Evolutionary conservation across 2,329 filamentous ascomycete genomes (phyloP).

Genomic region (Pestalotiopsis sp.): DNA sequence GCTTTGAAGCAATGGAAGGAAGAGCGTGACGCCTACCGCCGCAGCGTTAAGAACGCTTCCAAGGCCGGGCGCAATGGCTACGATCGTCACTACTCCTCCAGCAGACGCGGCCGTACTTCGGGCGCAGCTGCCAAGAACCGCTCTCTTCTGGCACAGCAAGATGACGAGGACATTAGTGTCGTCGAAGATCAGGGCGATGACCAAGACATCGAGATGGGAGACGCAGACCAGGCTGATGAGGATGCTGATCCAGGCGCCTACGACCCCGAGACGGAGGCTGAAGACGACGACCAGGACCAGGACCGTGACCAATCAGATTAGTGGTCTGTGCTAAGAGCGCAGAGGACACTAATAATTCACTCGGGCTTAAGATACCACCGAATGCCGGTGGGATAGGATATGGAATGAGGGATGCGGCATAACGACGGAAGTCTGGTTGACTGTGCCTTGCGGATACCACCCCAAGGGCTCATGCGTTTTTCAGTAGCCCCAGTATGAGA

Average conservation of each 20-base stretch:
- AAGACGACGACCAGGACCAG: conserved; percentile 22
- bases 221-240: conserved; percentile 16
- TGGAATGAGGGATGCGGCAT: background rate
- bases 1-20: conserved; percentile 43
- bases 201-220: conserved; percentile 17
- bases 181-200: conserved; percentile 17
- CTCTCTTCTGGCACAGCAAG: conserved; percentile 26
- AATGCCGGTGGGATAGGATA: too few relatives aligned
- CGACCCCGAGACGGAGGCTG: conserved; percentile 35
- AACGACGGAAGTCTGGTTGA: background rate
- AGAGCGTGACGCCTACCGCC: conserved; percentile 41
- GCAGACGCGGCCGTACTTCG: conserved; percentile 19
- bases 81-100: conserved; percentile 16
- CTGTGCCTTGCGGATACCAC: background rate
- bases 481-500: background rate
- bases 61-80: conserved; percentile 30
- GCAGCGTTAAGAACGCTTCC: conserved; percentile 27
- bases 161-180: conserved; percentile 22
- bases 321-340: background rate
- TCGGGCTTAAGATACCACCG: too few relatives aligned
- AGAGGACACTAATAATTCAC: too few relatives aligned
- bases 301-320: conserved; percentile 1
- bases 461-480: background rate
- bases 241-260: conserved; percentile 21
- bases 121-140: conserved; percentile 19